Evolutionary conservation across 495 filamentous ascomycete genomes (phyloP), one percentile per base, ranked within the genome.

Genomic region (Penicillium manginii): DNA sequence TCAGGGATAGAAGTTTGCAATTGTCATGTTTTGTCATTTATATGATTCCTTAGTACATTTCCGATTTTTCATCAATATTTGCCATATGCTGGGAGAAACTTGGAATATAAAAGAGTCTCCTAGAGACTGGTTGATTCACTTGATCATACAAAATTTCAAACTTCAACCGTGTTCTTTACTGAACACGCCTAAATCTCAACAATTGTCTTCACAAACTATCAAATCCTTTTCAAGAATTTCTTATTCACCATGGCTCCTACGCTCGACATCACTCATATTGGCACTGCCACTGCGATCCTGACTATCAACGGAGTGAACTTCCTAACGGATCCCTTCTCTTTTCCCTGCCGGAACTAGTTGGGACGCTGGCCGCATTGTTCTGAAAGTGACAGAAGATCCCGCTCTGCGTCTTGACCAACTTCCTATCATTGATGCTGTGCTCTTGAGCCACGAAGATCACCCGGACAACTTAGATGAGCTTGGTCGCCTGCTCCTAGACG

Each of bases 361-460:
- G 67, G 73, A 29, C 9, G 6, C 9, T 29, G 26, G 70, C 21
- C 50, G 61, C 6, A 33, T 57, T 12, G 39, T 64, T 0, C 69
- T 82, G 19, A 76, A 71, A 10, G 65, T 60, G 11, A 57, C 66
- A 12, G 64, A 75, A 21, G 54, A 49, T 18, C 76, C 80, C 0
- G 78, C 75, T 7, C 55, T 82, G 0, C 26, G 57, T 0, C 64
- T 82, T 0, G 56, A 69, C 1, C 32, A 78, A 4, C 69, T 84
- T 0, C 82, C 83, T 1, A 65, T 65, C 7, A 81, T 84, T 58
- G 81, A 83, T 31, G 79, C 75, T 12, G 65, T 85, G 3, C 70
- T 85, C 6, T 72, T 85, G 14, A 79, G 77, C 63, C 81, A 85
- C 55, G 83, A 84, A 67, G 81, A 84, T 61, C 81, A 85, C 54